Percentiles rank a stretch among this genome's conserved stretches.
phyloP scores from a whole-genome alignment of 2,329 filamentous ascomycete genomes.

The Delphinella strobiligena region DNA sequence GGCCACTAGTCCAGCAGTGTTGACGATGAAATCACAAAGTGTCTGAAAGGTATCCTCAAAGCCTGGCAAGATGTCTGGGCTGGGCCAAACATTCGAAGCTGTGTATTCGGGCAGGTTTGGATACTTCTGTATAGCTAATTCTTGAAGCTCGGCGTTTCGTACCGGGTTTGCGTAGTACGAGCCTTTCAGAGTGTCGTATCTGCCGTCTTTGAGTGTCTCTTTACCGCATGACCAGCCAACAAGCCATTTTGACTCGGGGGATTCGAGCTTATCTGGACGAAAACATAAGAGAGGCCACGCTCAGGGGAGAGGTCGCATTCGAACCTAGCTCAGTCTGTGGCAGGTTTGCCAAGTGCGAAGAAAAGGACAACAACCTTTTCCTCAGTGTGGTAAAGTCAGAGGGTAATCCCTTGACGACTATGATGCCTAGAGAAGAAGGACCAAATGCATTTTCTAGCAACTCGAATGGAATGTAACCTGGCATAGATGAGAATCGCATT shows the following conservation, averaged over 20 bases:
- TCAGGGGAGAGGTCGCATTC: conserved; percentile 11
- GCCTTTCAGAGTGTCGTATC: conserved; percentile 69
- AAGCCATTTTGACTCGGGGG: conserved; percentile 44
- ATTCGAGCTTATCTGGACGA: conserved; percentile 32
- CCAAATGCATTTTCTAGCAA: conserved; percentile 73
- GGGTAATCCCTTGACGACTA: conserved; percentile 82
- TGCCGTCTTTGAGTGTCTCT: conserved; percentile 66
- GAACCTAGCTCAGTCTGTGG: conserved; percentile 58
- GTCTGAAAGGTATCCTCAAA: conserved; percentile 63
- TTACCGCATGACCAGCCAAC: conserved; percentile 72
- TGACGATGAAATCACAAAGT: conserved; percentile 75
- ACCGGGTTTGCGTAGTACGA: conserved; percentile 64
- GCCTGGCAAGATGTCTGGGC: conserved; percentile 53
- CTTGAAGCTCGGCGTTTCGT: conserved; percentile 49
- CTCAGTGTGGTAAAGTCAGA: conserved; percentile 59
- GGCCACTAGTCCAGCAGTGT: conserved; percentile 78
- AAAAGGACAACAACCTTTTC: conserved; percentile 65
- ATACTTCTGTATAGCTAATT: conserved; percentile 38
- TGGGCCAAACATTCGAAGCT: conserved; percentile 80
- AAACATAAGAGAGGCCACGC: background rate
- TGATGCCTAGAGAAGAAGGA: conserved; percentile 78
- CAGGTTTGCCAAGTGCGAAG: conserved; percentile 79
- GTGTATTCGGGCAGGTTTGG: conserved; percentile 81
- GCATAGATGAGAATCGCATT: conserved; percentile 3
- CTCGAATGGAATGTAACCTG: conserved; percentile 56